phyloP scores from a whole-genome alignment of 2,329 filamentous ascomycete species.

The Hawksworthiomyces lignivorus region DNA sequence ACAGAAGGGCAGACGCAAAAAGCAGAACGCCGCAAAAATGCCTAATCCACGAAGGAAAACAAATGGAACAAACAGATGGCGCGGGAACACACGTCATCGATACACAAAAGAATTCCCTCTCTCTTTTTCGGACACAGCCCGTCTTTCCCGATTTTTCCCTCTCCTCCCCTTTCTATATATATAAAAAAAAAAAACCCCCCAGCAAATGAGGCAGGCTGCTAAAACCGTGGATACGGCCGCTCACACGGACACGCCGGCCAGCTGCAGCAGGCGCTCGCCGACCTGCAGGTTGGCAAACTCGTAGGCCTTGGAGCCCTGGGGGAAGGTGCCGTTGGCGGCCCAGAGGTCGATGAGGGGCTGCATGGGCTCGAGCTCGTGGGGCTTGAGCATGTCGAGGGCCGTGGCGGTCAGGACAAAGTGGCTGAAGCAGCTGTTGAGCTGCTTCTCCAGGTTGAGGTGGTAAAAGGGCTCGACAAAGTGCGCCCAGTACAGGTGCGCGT shows the following conservation, averaged over 20 bases:
- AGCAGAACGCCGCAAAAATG: neutral
- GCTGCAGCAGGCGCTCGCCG: slow-evolving; percentile 50
- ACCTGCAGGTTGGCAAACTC: slow-evolving; percentile 55
- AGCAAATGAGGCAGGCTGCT: no score
- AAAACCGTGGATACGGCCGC: no score
- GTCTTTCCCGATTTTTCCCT: no score
- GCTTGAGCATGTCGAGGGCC: slow-evolving; percentile 74
- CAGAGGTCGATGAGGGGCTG: slow-evolving; percentile 88
- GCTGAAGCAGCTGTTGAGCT: slow-evolving; percentile 80
- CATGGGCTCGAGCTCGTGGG: slow-evolving; percentile 92
- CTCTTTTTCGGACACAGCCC: no score
- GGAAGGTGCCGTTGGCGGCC: slow-evolving; percentile 82
- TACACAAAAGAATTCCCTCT: no score
- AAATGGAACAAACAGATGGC: neutral
- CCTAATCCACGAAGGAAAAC: neutral
- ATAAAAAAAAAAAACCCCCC: slow-evolving; percentile 4
- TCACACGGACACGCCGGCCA: slow-evolving; percentile 3
- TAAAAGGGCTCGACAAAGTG: slow-evolving; percentile 84
- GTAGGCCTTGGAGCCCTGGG: slow-evolving; percentile 62
- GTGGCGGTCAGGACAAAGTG: slow-evolving; percentile 77
- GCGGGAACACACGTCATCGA: no score
- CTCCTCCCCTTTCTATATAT: no score
- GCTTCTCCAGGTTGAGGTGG: slow-evolving; percentile 71
- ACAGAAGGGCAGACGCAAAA: neutral
- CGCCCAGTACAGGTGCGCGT: slow-evolving; percentile 95